Conservation (phyloP, 1,284 basidiomycete species). For the Apiotrichum siamense region DNA sequence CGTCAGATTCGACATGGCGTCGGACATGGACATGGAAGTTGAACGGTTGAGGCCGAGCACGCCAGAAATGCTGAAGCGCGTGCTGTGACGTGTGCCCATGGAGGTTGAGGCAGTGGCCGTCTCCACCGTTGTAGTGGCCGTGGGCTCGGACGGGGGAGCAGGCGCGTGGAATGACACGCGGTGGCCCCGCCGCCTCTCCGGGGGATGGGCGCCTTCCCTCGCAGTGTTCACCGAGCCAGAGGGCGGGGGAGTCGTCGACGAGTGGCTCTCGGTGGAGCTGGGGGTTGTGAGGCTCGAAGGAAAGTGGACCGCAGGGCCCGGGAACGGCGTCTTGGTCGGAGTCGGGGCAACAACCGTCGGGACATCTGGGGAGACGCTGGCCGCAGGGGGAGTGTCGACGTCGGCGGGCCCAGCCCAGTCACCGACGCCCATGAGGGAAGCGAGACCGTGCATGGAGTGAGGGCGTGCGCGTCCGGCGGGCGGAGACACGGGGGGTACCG, state of each 20-base stretch:
- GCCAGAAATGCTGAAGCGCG: conserved; percentile 38
- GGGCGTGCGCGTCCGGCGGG: conserved; percentile 9
- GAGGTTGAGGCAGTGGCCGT: conserved; percentile 18
- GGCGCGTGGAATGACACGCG: conserved; percentile 35
- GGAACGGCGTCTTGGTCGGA: neutral
- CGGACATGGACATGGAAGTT: conserved; percentile 22
- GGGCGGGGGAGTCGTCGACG: neutral
- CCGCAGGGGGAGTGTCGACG: conserved; percentile 5
- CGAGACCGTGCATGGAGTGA: conserved; percentile 26
- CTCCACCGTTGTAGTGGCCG: conserved; percentile 34
- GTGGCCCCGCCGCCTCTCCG: conserved; percentile 1
- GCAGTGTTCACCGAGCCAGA: neutral
- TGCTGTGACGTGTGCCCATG: neutral
- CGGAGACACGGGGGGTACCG: conserved; percentile 1
- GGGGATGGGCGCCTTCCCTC: neutral
- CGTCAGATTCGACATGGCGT: conserved; percentile 29
- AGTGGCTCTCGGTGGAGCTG: neutral
- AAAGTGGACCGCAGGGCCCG: conserved; percentile 16
- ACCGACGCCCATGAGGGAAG: conserved; percentile 16
- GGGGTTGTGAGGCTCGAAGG: conserved; percentile 1
- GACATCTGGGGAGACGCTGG: neutral
- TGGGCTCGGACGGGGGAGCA: conserved; percentile 31
- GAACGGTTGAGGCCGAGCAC: conserved; percentile 29
- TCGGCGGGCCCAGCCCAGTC: conserved; percentile 15
- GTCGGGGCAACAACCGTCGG: conserved; percentile 8